These are phyloP conservation scores for Helicostylum pulchrum DNA, from an alignment of 192 early-diverging fungal species.

Conservation along the genomic window DNA sequence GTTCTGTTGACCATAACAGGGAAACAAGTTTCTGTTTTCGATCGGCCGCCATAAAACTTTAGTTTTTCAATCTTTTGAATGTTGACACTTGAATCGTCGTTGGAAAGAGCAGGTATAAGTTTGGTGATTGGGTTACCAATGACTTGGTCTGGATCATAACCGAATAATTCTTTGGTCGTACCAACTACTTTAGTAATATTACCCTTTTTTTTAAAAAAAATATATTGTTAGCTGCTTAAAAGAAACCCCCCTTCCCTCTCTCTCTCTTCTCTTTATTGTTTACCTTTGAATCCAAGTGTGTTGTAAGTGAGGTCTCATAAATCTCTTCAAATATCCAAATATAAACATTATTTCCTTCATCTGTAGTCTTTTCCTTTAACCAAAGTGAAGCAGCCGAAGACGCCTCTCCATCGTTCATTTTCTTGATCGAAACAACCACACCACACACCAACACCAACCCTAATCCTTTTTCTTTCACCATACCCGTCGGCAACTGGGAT, in stretches of 20 bases:
- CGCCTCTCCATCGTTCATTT: constrained; percentile 41
- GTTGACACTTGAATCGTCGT: constrained; percentile 18
- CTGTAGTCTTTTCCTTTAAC: constrained; percentile 55
- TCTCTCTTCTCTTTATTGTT: neutral
- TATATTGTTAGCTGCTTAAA: neutral
- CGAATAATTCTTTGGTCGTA: constrained; percentile 51
- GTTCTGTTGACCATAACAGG: constrained; percentile 50
- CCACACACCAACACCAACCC: constrained; percentile 37
- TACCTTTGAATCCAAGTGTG: constrained; percentile 11
- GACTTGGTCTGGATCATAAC: constrained; percentile 44
- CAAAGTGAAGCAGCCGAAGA: constrained; percentile 56
- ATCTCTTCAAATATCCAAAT: constrained; percentile 70
- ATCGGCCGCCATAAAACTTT: constrained; percentile 54
- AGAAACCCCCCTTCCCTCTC: too few species aligned
- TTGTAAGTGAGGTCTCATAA: constrained; percentile 37
- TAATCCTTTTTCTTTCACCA: constrained; percentile 17
- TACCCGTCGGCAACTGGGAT: neutral
- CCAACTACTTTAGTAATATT: constrained; percentile 42
- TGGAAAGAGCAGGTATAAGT: constrained; percentile 22
- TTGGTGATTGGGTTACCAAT: constrained; percentile 37
- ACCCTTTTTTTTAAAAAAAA: constrained; percentile 35
- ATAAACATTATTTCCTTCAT: constrained; percentile 40
- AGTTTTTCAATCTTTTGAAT: constrained; percentile 47
- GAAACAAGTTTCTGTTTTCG: constrained; percentile 48
- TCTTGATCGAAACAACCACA: constrained; percentile 47